Conservation (phyloP, 192 early-diverging fungal genomes). For the Radiomyces spectabilis region DNA sequence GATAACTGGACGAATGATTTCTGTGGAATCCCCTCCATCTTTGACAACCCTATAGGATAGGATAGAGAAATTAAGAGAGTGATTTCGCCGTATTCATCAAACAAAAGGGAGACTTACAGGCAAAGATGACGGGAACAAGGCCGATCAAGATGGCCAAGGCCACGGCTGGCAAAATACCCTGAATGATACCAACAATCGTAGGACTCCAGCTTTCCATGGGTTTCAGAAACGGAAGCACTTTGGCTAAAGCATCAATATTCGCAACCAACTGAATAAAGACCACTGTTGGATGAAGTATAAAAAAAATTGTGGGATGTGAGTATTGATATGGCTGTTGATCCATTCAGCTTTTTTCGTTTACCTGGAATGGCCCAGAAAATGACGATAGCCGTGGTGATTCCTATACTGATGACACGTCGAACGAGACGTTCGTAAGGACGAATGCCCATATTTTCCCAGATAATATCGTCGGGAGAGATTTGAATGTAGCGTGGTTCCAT, state of each 20-base stretch:
- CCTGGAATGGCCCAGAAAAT: conserved; percentile 69
- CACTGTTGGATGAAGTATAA: conserved; percentile 33
- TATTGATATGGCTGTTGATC: too few relatives aligned
- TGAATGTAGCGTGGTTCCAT: conserved; percentile 61
- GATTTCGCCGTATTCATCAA: too few relatives aligned
- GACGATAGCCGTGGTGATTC: conserved; percentile 45
- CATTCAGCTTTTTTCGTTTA: conserved; percentile 10
- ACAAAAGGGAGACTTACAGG: conserved; percentile 35
- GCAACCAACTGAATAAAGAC: conserved; percentile 47
- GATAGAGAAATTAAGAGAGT: too few relatives aligned
- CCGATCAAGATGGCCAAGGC: conserved; percentile 63
- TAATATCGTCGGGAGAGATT: conserved; percentile 66
- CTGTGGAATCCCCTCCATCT: conserved; percentile 52
- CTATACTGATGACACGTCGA: conserved; percentile 47
- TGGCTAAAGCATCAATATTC: conserved; percentile 39
- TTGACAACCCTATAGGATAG: conserved; percentile 40
- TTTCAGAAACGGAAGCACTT: conserved; percentile 45
- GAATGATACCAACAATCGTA: conserved; percentile 42
- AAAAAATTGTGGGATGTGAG: too few relatives aligned
- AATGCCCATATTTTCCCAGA: conserved; percentile 75
- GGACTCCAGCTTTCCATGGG: conserved; percentile 26
- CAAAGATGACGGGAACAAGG: conserved; percentile 59
- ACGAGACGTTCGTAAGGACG: conserved; percentile 39
- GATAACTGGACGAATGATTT: conserved; percentile 51
- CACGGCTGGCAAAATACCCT: conserved; percentile 72